Evolutionary conservation across 2,329 filamentous ascomycete genomes (phyloP).

Genomic region (Sporothrix dimorphospora): DNA sequence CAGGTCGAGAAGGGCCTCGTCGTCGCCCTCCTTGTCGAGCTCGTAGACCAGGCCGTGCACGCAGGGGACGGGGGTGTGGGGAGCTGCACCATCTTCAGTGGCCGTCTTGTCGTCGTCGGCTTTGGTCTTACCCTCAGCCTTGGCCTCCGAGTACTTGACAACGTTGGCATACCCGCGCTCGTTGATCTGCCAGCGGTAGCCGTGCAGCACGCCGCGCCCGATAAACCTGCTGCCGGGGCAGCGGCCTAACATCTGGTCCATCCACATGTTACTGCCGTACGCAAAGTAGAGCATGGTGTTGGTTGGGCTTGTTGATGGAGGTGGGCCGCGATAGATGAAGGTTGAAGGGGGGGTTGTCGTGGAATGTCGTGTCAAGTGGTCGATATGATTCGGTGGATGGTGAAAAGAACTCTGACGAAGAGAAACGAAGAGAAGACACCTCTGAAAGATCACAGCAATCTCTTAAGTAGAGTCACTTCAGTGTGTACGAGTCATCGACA

Average conservation of each 20-base stretch:
- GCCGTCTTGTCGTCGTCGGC: background rate
- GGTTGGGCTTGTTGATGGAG: no score
- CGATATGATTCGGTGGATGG: no score
- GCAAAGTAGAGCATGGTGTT: slow-evolving; percentile 47
- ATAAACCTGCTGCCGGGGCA: slow-evolving; percentile 48
- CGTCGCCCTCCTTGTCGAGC: slow-evolving; percentile 39
- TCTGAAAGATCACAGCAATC: no score
- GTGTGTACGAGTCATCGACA: no score
- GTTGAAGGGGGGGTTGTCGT: background rate
- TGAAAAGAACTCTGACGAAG: no score
- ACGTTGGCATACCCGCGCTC: slow-evolving; percentile 52
- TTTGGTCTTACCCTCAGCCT: background rate
- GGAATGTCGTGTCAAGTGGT: background rate
- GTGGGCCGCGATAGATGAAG: background rate
- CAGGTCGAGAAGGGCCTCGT: slow-evolving; percentile 47
- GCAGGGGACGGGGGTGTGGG: slow-evolving; percentile 19
- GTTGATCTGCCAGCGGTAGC: slow-evolving; percentile 53
- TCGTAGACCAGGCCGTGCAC: slow-evolving; percentile 50
- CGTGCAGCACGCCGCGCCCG: slow-evolving; percentile 45
- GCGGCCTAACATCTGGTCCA: slow-evolving; percentile 49
- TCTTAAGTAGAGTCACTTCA: no score
- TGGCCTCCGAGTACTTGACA: slow-evolving; percentile 32
- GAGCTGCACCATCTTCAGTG: background rate
- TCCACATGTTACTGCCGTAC: slow-evolving; percentile 52
- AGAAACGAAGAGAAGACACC: no score